phyloP scores from a whole-genome alignment of 2,329 filamentous ascomycete genomes.

The Calonectria crousiana region DNA sequence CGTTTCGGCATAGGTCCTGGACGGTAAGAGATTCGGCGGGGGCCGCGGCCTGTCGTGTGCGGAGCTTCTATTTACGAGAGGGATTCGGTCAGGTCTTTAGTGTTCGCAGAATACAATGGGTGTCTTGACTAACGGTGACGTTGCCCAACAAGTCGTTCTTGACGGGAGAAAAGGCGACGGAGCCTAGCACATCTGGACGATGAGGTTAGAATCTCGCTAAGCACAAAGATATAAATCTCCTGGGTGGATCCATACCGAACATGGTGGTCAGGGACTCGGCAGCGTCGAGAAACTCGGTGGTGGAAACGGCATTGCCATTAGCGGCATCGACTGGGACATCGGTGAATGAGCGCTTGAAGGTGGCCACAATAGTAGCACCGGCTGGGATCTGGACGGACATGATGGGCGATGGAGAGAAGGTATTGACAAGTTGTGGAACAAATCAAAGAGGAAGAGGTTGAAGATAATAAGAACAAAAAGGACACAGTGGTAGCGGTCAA shows the following conservation, averaged over 20 bases:
- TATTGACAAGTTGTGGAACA: constrained; percentile 20
- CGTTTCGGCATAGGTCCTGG: constrained; percentile 86
- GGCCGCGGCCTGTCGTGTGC: constrained; percentile 82
- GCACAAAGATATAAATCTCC: background rate
- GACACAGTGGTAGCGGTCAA: constrained; percentile 44
- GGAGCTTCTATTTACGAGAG: constrained; percentile 77
- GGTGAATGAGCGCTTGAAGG: constrained; percentile 84
- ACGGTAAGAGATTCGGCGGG: constrained; percentile 85
- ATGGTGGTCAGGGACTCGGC: constrained; percentile 87
- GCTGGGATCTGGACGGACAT: constrained; percentile 69
- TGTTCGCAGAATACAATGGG: background rate
- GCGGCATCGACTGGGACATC: constrained; percentile 82
- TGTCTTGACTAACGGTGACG: constrained; percentile 76
- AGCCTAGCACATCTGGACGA: constrained; percentile 69
- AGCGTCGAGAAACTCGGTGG: constrained; percentile 90
- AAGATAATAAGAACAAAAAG: constrained; percentile 10
- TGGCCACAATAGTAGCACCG: constrained; percentile 86
- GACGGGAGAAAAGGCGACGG: constrained; percentile 86
- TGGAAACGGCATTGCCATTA: constrained; percentile 83
- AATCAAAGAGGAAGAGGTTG: constrained; percentile 19
- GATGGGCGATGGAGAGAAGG: constrained; percentile 41
- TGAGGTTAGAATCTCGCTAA: constrained; percentile 23
- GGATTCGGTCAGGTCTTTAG: constrained; percentile 31
- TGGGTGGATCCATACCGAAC: constrained; percentile 73
- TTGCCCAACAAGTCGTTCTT: constrained; percentile 94